These are phyloP conservation scores for Mycena sp. DNA, from an alignment of 1,284 basidiomycete species.

Conservation along the genomic window DNA sequence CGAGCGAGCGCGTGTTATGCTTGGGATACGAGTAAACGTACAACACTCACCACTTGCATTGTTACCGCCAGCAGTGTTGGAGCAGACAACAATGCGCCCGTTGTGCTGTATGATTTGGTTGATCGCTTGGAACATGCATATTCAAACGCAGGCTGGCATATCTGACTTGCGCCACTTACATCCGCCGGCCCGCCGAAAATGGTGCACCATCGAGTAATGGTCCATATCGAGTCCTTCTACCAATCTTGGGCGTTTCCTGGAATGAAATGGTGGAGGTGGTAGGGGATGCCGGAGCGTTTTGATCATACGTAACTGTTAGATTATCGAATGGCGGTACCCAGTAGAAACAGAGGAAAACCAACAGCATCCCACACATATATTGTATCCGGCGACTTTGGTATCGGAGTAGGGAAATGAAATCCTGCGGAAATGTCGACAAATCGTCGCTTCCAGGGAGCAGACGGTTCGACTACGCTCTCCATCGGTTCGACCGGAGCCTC, in stretches of 20 bases:
- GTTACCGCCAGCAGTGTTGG: slow-evolving; percentile 23
- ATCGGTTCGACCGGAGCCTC: no score
- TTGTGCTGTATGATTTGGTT: slow-evolving; percentile 26
- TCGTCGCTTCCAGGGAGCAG: no score
- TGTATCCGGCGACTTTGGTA: no score
- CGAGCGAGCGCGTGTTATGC: not conserved
- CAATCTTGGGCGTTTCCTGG: slow-evolving; percentile 11
- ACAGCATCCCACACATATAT: no score
- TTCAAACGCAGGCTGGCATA: not conserved
- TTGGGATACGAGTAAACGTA: not conserved
- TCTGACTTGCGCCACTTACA: not conserved
- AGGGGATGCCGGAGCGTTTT: not conserved
- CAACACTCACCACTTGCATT: not conserved
- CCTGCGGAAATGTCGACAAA: no score
- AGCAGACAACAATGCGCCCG: slow-evolving; percentile 26
- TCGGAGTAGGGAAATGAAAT: no score
- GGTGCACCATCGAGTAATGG: not conserved
- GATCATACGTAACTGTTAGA: slow-evolving; percentile 24
- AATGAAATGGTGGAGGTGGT: slow-evolving; percentile 1
- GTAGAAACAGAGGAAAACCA: no score
- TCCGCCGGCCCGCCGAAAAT: slow-evolving; percentile 18
- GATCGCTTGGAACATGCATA: slow-evolving; percentile 9
- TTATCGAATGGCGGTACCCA: not conserved
- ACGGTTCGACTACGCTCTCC: no score
- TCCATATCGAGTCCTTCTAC: slow-evolving; percentile 12